Evolutionary conservation across 202 grass and related monocot genomes (phyloP).

Genomic region (Panicum hallii): DNA sequence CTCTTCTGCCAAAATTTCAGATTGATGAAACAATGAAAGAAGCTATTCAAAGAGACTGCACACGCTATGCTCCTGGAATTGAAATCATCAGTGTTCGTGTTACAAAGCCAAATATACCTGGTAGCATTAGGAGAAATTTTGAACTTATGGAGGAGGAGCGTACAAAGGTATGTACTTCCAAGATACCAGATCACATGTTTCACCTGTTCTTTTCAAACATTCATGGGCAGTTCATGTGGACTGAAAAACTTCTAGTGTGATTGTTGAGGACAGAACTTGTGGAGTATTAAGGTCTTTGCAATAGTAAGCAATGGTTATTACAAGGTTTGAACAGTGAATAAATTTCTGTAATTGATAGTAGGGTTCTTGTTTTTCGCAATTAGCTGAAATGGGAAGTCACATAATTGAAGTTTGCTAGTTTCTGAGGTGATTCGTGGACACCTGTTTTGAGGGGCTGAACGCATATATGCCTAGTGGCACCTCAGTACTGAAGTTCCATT

Average conservation of each 20-base stretch:
- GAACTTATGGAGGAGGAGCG: constrained; percentile 99
- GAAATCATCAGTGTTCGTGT: constrained; percentile 95
- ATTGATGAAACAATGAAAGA: constrained; percentile 99
- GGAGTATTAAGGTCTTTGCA: constrained; percentile 8
- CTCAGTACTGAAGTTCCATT: constrained; percentile 26
- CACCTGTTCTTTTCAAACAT: background rate
- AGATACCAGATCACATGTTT: constrained; percentile 28
- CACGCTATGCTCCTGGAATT: constrained; percentile 95
- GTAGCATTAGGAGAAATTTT: constrained; percentile 89
- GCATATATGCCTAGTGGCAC: constrained; percentile 4
- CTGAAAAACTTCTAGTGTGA: background rate
- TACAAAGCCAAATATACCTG: constrained; percentile 96
- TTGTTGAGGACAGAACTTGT: background rate
- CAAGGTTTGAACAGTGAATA: background rate
- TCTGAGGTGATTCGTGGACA: constrained; percentile 27
- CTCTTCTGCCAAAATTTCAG: constrained; percentile 59
- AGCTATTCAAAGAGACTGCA: constrained; percentile 95
- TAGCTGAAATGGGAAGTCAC: constrained; percentile 13
- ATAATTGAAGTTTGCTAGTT: constrained; percentile 9
- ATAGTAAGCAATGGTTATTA: constrained; percentile 19
- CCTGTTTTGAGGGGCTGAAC: background rate
- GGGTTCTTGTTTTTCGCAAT: constrained; percentile 12
- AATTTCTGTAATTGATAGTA: background rate
- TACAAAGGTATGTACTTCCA: constrained; percentile 78
- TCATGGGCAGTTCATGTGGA: constrained; percentile 1